Base-by-base conservation (phyloP, 2,329 filamentous ascomycete species). In the Arthrobotrys megalospora region DNA sequence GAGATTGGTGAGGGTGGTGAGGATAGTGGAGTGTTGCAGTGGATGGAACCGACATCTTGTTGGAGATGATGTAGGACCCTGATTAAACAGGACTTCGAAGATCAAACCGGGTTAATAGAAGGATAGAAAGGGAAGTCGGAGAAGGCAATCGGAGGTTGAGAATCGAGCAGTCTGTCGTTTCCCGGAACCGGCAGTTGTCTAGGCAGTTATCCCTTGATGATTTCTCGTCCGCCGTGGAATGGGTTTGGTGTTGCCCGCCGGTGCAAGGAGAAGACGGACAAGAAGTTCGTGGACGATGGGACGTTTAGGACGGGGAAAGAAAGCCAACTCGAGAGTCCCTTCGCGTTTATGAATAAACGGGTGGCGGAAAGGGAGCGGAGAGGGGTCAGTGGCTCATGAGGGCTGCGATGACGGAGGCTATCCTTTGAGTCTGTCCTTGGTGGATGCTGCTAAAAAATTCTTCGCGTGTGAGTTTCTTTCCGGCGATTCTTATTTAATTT, bases 1-100 rank as follows among this genome's bases (percentile, higher is more conserved):
- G 75, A 62, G 75, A 78, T 24, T 78, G 75, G 52, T 69, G 66
- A 38, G 67, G 75, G 60, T 71, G 67, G 52, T 78, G 75, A 47
- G 75, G 75, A 47, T 78, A 78, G 63, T 78, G 75, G 55, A 78
- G 75, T 66, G 75, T 78, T 62, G 75, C 75, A 3, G 75, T 78
- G 34, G 75, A 78, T 21, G 75, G 75, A 58, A 72, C 75, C 21
- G 75, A 78, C 75, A 78, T 78, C 62, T 55, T 71, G 47, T 53
- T 66, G 38, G n/a, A 14, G 65, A 34, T 53, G 65, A 69, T 58
- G 65, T 53, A 60, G 55, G 55, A 28, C 55, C 36, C 36, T 60
- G 55, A 60, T 60, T 28, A 28, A 38, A 60, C 55, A 60, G 55
- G 36, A 60, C 55, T 14, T 45, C 45, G 2, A 45, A 45, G 12